These are phyloP conservation scores for Cercis canadensis DNA, from an alignment of 306 rosid species.

Conservation along the genomic window DNA sequence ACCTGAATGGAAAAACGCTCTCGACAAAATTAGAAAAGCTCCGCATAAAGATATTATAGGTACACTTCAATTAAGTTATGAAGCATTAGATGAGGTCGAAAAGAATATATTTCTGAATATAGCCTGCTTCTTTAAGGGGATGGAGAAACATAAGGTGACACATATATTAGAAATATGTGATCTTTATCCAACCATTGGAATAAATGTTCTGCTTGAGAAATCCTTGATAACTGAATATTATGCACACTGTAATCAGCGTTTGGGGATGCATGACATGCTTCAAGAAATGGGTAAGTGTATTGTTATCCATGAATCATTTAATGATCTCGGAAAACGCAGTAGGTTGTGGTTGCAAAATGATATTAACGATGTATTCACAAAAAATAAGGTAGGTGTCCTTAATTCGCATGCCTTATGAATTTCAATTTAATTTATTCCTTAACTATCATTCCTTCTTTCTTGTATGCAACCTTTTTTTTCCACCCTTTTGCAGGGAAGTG, in stretches of 20 bases:
- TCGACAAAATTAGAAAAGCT: not conserved
- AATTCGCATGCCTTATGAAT: too few relatives aligned
- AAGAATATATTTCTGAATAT: conserved; percentile 25
- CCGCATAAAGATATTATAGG: not conserved
- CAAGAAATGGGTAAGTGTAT: conserved; percentile 28
- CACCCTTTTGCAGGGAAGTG: not conserved
- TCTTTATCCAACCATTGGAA: conserved; percentile 7
- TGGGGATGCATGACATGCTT: conserved; percentile 5
- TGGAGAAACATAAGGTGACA: not conserved
- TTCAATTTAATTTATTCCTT: too few relatives aligned
- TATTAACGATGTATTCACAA: conserved; percentile 2
- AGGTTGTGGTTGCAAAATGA: conserved; percentile 38
- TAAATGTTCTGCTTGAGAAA: conserved; percentile 28
- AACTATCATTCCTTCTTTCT: not conserved
- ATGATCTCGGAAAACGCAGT: not conserved
- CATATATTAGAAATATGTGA: conserved; percentile 19
- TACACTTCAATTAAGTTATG: not conserved
- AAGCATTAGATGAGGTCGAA: not conserved
- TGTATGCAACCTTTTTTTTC: not conserved
- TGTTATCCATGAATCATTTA: not conserved
- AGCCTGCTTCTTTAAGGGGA: conserved; percentile 34
- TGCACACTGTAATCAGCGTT: not conserved
- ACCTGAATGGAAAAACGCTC: not conserved
- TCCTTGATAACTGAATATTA: conserved; percentile 2
- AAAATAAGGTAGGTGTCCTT: not conserved